Evolutionary conservation across 2,329 filamentous ascomycete genomes (phyloP).

Genomic region (Penicillium sp.): DNA sequence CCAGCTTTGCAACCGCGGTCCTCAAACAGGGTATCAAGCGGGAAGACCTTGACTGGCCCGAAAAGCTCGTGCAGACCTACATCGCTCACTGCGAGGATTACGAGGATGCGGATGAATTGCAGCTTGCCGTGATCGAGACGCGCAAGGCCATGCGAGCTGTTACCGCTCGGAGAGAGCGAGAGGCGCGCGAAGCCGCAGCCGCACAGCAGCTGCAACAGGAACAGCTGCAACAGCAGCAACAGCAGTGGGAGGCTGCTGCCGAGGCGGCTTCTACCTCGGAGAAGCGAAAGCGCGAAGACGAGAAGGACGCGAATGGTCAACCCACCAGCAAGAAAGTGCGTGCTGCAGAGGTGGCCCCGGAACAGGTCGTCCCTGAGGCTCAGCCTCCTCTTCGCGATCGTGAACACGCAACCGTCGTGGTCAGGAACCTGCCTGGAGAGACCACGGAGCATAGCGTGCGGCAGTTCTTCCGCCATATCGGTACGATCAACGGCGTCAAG

Average conservation of each 20-base stretch:
- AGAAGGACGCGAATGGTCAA: constrained; percentile 53
- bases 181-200: constrained; percentile 60
- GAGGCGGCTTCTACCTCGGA: constrained; percentile 30
- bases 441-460: constrained; percentile 72
- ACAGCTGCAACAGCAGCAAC: constrained; percentile 15
- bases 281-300: constrained; percentile 73
- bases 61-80: constrained; percentile 51
- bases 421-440: constrained; percentile 72
- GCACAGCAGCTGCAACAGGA: constrained; percentile 28
- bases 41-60: constrained; percentile 52
- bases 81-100: constrained; percentile 76
- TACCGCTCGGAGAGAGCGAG: constrained; percentile 64
- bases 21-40: constrained; percentile 68
- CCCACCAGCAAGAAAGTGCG: constrained; percentile 70
- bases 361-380: constrained; percentile 35
- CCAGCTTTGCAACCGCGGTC: constrained; percentile 72
- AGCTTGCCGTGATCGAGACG: constrained; percentile 71
- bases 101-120: constrained; percentile 74
- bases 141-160: constrained; percentile 68
- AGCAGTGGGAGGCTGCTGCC: constrained; percentile 22
- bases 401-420: constrained; percentile 83
- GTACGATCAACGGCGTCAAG: constrained; percentile 76
- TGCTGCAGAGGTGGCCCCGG: constrained; percentile 39
- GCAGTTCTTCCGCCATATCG: constrained; percentile 85
- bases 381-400: constrained; percentile 71